phyloP scores from a whole-genome alignment of 495 filamentous ascomycete genomes.

The Penicillium maclennaniae region DNA sequence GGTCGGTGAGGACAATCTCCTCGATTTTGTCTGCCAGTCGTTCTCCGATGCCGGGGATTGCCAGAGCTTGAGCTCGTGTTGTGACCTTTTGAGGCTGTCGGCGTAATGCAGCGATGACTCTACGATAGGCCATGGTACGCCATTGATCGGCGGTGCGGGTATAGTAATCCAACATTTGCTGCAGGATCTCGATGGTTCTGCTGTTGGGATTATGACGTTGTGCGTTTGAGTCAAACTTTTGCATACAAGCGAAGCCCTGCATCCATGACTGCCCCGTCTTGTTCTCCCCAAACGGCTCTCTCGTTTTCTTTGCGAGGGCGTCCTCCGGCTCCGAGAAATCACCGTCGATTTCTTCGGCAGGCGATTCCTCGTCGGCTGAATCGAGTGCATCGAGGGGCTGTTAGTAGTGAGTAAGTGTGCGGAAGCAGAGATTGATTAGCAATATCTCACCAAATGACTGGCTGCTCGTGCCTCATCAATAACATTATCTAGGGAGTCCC shows the following conservation, averaged over 20 bases:
- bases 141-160: constrained; percentile 71
- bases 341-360: constrained; percentile 17
- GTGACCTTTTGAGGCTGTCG: constrained; percentile 62
- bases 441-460: constrained; percentile 48
- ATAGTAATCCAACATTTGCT: constrained; percentile 83
- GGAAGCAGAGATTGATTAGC: not conserved
- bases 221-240: constrained; percentile 45
- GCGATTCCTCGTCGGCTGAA: constrained; percentile 19
- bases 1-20: constrained; percentile 78
- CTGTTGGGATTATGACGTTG: constrained; percentile 58
- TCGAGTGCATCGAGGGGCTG: constrained; percentile 45
- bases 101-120: constrained; percentile 68
- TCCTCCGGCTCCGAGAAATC: constrained; percentile 18
- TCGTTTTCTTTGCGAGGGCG: constrained; percentile 9
- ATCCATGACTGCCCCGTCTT: constrained; percentile 35
- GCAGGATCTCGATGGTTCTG: constrained; percentile 71
- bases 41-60: constrained; percentile 67
- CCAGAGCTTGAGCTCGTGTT: constrained; percentile 63
- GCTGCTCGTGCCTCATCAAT: constrained; percentile 54
- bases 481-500: constrained; percentile 54
- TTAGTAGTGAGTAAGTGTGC: not conserved
- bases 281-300: constrained; percentile 18
- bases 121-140: constrained; percentile 74
- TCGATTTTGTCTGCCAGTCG: constrained; percentile 85
- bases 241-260: constrained; percentile 65